Base-by-base conservation (phyloP, 768 basidiomycete genomes). In the Boletus rubropictus region DNA sequence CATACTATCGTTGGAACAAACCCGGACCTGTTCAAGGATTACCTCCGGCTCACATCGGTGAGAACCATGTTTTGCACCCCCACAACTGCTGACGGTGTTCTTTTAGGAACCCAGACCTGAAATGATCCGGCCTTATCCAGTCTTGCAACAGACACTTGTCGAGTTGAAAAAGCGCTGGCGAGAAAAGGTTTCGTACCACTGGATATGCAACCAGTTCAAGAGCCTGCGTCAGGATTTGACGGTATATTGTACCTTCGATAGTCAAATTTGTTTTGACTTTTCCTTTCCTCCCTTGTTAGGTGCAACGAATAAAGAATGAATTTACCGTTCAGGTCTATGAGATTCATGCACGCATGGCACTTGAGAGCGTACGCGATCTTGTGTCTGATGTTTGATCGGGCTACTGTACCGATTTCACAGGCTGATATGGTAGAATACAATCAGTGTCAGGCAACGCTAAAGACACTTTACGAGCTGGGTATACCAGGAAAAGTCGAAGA, bases 131-230 rank as follows among this genome's bases (percentile, higher is more conserved):
- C 96, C 96, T 22, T 85, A 90, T 55, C 65, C 76, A 44, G 73
- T 98, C 29, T 77, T 99, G 27, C 81, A 87, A 66, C 79, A 85
- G 67, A 96, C 96, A 7, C 77, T 98, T 38, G 67, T 77, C 37
- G 84, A 92, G 58, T 77, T 99, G 41, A 98, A 96, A 69, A 76
- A 75, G 44, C 85, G 85, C 49, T 98, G 95, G 92, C 77, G 82
- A 57, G 77, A 86, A 54, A 89, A 87, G 54, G 60, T 66, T 28
- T 67, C 74, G 0, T 96, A 97, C 61, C 69, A 78, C 47, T 99
- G 91, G 84, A 90, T 97, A 62, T 93, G 95, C 64, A 96, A 88
- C 61, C 96, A 99, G 67, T 91, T 99, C 72, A 98, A 99, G 75
- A 92, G 89, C 64, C 71, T 99, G 49, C 82, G 96, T 34, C 96